Conservation (phyloP, 495 filamentous ascomycete genomes). For the Xylaria palmicola region DNA sequence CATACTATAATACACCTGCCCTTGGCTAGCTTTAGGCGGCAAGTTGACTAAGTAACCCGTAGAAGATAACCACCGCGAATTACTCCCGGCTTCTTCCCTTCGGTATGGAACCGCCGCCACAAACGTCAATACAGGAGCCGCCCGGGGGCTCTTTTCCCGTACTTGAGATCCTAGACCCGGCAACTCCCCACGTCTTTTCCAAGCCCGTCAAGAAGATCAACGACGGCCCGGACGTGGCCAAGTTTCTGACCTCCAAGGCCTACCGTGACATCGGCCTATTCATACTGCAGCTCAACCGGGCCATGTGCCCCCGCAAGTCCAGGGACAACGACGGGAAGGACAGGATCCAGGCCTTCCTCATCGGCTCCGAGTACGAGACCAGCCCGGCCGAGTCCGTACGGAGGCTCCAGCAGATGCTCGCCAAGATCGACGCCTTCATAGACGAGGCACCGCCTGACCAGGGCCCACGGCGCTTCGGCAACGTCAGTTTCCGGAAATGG, state of each 20-base stretch:
- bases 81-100: neutral
- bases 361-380: slow-evolving; percentile 38
- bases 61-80: neutral
- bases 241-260: slow-evolving; percentile 74
- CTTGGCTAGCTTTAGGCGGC: no score
- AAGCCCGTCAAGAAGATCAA: slow-evolving; percentile 75
- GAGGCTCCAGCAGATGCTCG: slow-evolving; percentile 61
- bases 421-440: slow-evolving; percentile 62
- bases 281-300: slow-evolving; percentile 81
- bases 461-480: slow-evolving; percentile 87
- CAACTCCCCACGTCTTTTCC: slow-evolving; percentile 45
- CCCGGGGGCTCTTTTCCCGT: slow-evolving; percentile 24
- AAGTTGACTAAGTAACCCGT: neutral
- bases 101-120: slow-evolving; percentile 22
- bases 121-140: slow-evolving; percentile 2
- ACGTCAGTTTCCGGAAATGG: slow-evolving; percentile 85
- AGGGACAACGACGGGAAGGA: slow-evolving; percentile 27
- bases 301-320: slow-evolving; percentile 70
- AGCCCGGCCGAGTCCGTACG: slow-evolving; percentile 53
- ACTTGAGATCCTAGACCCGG: slow-evolving; percentile 33
- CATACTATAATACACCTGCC: no score
- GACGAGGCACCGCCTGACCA: slow-evolving; percentile 78
- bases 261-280: slow-evolving; percentile 86
- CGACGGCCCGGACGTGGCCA: slow-evolving; percentile 71
- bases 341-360: slow-evolving; percentile 51